Evolutionary conservation across 1,139 yeast species (phyloP).

Genomic region (Debaryomyces robertsiae): DNA sequence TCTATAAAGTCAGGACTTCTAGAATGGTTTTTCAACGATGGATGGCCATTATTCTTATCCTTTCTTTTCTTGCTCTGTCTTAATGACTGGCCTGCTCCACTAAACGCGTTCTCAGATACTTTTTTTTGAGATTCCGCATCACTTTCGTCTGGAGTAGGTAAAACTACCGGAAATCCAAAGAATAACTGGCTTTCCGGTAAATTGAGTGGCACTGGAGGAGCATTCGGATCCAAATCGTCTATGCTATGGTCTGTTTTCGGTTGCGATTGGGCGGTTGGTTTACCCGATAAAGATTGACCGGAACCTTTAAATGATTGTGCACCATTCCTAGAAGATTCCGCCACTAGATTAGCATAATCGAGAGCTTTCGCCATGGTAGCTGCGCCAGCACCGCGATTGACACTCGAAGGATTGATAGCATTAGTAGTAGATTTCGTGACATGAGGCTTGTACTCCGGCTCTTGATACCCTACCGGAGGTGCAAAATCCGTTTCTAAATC

Average conservation of each 20-base stretch:
- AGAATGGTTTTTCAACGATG: slow-evolving; percentile 50
- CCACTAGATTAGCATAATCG: slow-evolving; percentile 63
- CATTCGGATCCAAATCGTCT: slow-evolving; percentile 50
- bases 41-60: slow-evolving; percentile 48
- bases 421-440: slow-evolving; percentile 36
- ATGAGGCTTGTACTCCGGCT: slow-evolving; percentile 63
- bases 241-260: slow-evolving; percentile 25
- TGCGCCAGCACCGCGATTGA: slow-evolving; percentile 48
- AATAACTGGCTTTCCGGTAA: slow-evolving; percentile 86
- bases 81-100: slow-evolving; percentile 69
- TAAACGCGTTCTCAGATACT: slow-evolving; percentile 37
- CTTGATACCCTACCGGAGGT: slow-evolving; percentile 98
- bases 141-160: slow-evolving; percentile 57
- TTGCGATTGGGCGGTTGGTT: slow-evolving; percentile 31
- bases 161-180: slow-evolving; percentile 87
- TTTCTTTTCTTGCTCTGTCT: slow-evolving; percentile 77
- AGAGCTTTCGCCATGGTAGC: slow-evolving; percentile 84
- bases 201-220: slow-evolving; percentile 69
- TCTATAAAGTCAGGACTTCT: slow-evolving; percentile 79
- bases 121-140: slow-evolving; percentile 30
- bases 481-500: slow-evolving; percentile 98
- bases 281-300: slow-evolving; percentile 78
- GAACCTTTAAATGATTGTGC: slow-evolving; percentile 53
- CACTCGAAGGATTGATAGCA: slow-evolving; percentile 39
- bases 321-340: slow-evolving; percentile 32